Evolutionary conservation across 441 rosid species (phyloP).

Genomic region (Erodium chrysanthum): DNA sequence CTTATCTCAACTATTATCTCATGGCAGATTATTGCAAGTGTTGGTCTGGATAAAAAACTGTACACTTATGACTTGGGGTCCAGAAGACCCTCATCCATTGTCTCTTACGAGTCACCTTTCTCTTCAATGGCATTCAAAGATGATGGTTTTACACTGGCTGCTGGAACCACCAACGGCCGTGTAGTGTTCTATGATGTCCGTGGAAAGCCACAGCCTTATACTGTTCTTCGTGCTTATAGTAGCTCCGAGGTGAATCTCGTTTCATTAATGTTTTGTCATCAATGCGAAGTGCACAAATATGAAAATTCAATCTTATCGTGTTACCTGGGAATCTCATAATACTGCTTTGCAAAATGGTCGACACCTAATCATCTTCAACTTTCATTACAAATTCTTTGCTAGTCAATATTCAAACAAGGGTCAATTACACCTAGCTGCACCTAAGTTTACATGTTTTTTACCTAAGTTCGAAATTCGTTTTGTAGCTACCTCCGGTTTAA

Average conservation of each 20-base stretch:
- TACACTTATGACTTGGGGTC: constrained; percentile 86
- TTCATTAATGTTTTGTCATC: constrained; percentile 12
- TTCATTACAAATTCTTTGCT: background rate
- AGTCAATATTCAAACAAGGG: background rate
- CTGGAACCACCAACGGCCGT: constrained; percentile 85
- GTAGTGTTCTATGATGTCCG: constrained; percentile 92
- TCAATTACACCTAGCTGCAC: too few species aligned
- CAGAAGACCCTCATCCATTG: constrained; percentile 61
- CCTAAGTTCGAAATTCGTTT: too few species aligned
- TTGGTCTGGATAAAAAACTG: constrained; percentile 91
- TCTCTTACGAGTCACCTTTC: constrained; percentile 80
- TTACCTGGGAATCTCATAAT: background rate
- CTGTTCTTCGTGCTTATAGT: constrained; percentile 75
- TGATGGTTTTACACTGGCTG: constrained; percentile 82
- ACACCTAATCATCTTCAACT: too few species aligned
- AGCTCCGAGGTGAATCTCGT: constrained; percentile 63
- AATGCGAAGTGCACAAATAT: background rate
- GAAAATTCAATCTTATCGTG: background rate
- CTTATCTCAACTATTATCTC: constrained; percentile 12
- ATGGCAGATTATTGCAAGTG: constrained; percentile 76
- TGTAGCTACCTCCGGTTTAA: too few species aligned
- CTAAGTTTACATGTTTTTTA: too few species aligned
- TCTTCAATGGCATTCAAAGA: constrained; percentile 90
- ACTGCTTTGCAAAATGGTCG: too few species aligned
- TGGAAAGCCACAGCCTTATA: constrained; percentile 75